Base-by-base conservation (phyloP, 1,284 basidiomycete species). In the Bondarzewia mesenterica region DNA sequence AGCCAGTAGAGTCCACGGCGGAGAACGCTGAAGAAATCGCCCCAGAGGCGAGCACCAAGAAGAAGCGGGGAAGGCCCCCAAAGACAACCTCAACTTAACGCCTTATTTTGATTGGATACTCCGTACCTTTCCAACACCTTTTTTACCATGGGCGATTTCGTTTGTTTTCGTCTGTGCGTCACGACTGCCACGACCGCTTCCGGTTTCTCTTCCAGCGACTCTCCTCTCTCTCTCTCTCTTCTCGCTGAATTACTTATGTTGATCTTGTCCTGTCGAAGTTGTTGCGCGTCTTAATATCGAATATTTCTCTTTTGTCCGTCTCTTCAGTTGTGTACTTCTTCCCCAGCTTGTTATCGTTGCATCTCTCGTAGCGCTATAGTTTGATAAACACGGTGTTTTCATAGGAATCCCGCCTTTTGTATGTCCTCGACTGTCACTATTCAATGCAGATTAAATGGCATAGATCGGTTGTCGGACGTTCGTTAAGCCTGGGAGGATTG, bases 61-160 rank as follows among this genome's bases (percentile, higher is more conserved):
- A 73, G 75, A 87, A 79, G 69, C 72, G 81, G 55, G 84, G 83
- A 46, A 74, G 84, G 57, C 85, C 84, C 58, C 77, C 79, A 60
- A 88, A 88, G 76, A 25, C 53, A n/a, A n/a, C n/a, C n/a, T 32
- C 29, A 27, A 25, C 48, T 45, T 48, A 48, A 50, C 35, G 35
- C 43, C 23, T 25, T 46, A 43, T 50, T 48, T 35, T 54, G 54
- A 54, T 55, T 54, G 54, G 50, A 48, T 54, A 42, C 45, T 42
- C 22, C 27, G 48, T 54, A 47, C 49, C 47, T 54, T 54, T 54
- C 41, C 46, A 45, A n/a, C 25, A 7, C 14, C 32, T 35, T 21
- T 32, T 46, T 37, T 43, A 3, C 32, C 32, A 35, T 35, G 32
- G 32, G 32, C 38, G 21, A 21, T 43, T n/a, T 43, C 21, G 25